Evolutionary conservation across 371 early-diverging fungal genomes (phyloP), one percentile per base, ranked within the genome.

Genomic region (Saksenaea vasiformis): DNA sequence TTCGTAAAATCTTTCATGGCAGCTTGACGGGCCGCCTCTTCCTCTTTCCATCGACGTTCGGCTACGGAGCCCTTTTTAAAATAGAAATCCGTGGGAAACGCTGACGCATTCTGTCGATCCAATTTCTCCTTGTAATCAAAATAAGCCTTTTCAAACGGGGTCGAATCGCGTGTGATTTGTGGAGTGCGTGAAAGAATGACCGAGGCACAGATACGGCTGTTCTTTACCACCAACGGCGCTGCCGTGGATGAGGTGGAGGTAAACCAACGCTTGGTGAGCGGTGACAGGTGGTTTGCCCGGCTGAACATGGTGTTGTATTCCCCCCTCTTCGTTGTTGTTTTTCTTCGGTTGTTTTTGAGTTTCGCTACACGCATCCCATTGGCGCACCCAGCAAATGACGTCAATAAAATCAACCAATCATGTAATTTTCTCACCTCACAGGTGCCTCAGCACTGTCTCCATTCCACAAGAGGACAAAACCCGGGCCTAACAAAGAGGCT

Each of bases 31-130:
- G 79, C 79, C 39, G 72, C 68, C 44, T 85, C 85, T 60, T 85
- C 85, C 19, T 83, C 82, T 47, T 89, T 83, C 85, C 88, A 88
- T 34, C 83, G 85, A 62, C 84, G 79, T 74, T 96, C 95, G 27
- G 90, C 90, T 5, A 90, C 75, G 34, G 91, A 88, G 13, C 97
- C 97, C 80, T 91, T 91, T 74, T 95, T 95, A 75, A 95, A 93
- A 74, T 92, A 95, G 67, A 95, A 93, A 31, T 91, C 93, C 24
- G 85, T 83, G 26, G 92, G 84, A 69, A 95, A 93, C 15, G 85
- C 74, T 17, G 83, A 77, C 4, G 91, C 79, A 43, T 82, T 69
- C 26, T 79, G 78, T 36, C 89, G 89, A 57, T 88, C 88, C 17
- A 90, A 76, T 64, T 83, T 83, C 68, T 91, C 89, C 66, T 87